Percentiles rank a stretch among this genome's conserved stretches.
Conservation (phyloP, 306 rosid species). For the Cucurbita pepo region DNA sequence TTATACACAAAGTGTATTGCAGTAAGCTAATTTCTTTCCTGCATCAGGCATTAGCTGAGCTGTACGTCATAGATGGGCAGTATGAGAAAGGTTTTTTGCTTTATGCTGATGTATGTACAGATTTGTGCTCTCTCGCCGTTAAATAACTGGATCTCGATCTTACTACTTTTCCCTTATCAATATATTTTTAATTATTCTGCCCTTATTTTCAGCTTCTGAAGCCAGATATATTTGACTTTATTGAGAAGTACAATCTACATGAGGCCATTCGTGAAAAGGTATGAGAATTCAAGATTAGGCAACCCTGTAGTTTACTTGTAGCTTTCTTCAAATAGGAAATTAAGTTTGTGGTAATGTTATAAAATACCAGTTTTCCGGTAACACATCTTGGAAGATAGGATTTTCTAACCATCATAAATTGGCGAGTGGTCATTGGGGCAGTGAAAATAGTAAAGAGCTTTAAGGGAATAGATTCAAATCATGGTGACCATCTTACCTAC, state of each 20-base stretch:
- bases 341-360: not conserved
- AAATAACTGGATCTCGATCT: not conserved
- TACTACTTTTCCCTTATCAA: not conserved
- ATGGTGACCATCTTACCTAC: too few relatives aligned
- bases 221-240: conserved; percentile 85
- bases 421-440: not conserved
- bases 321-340: not conserved
- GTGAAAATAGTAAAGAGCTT: not conserved
- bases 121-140: not conserved
- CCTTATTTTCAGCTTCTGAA: conserved; percentile 61
- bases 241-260: conserved; percentile 63
- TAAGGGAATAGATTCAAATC: not conserved
- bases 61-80: conserved; percentile 74
- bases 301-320: not conserved
- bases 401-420: not conserved
- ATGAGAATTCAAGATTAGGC: conserved; percentile 10
- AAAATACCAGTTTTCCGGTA: not conserved
- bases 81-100: conserved; percentile 73
- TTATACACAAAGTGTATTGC: not conserved
- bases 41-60: conserved; percentile 74
- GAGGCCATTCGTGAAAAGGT: conserved; percentile 80
- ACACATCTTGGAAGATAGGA: not conserved
- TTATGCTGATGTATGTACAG: conserved; percentile 78
- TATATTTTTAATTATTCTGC: not conserved
- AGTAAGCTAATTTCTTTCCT: conserved; percentile 6